Evolutionary conservation across 495 filamentous ascomycete genomes (phyloP).

Genomic region (Corynascus novoguineensis): DNA sequence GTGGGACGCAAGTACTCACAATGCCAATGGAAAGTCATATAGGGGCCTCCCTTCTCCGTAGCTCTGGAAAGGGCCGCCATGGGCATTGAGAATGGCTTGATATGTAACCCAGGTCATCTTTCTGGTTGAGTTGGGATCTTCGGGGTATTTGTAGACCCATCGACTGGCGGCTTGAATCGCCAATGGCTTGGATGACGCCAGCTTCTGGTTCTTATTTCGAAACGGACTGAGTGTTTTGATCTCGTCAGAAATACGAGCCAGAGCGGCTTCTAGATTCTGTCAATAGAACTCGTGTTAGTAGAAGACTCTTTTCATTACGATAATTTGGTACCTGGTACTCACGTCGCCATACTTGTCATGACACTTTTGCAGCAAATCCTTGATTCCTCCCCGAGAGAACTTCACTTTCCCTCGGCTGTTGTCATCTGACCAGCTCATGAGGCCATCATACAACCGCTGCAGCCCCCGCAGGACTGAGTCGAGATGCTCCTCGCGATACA

Average conservation of each 20-base stretch:
- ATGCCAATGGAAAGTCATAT: constrained; percentile 18
- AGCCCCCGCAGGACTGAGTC: constrained; percentile 16
- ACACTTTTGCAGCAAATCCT: not conserved
- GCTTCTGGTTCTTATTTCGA: not conserved
- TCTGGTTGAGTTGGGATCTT: not conserved
- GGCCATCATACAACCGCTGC: constrained; percentile 11
- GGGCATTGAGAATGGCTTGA: constrained; percentile 13
- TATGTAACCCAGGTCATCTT: constrained; percentile 16
- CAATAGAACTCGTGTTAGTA: not conserved
- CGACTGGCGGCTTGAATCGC: not conserved
- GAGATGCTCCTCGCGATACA: constrained; percentile 15
- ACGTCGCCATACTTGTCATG: constrained; percentile 3
- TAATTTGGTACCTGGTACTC: not conserved
- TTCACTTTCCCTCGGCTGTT: not conserved
- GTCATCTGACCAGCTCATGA: constrained; percentile 19
- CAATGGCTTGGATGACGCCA: not conserved
- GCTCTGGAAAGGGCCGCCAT: constrained; percentile 17
- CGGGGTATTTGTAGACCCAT: constrained; percentile 18
- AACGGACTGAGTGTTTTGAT: constrained; percentile 1
- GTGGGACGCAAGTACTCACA: constrained; percentile 4
- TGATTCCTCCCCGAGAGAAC: constrained; percentile 1
- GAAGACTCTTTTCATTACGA: not conserved
- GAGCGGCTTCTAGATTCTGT: not conserved
- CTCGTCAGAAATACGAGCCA: not conserved
- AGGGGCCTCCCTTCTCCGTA: not conserved